Evolutionary conservation across 106 monocot species (phyloP), one percentile per base, ranked within the genome.

Genomic region (Ottelia alismoides): DNA sequence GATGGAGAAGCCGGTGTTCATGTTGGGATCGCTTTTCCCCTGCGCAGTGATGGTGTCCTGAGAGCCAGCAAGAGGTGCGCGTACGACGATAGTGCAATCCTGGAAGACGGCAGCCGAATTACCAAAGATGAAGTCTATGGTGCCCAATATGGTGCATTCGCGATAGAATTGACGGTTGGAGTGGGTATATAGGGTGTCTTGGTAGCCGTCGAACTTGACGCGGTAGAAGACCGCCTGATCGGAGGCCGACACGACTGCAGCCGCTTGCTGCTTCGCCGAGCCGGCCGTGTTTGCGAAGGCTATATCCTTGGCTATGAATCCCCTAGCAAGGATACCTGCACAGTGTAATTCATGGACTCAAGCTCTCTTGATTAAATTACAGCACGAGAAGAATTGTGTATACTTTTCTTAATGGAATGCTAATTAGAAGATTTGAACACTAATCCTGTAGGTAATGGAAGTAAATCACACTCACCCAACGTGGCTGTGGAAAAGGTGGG

Each of bases 101-200:
- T 84, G 84, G 62, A 84, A 45, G 52, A 76, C 31, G 22, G 61
- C 60, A 18, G 53, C 28, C 17, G 75, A 67, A 61, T 83, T 58
- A 57, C 83, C 83, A 57, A 83, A 83, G 63, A 84, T 70, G 72
- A 84, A 84, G 66, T 84, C 84, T 53, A 84, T 65, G 48, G 84
- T 84, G 48, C 84, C 84, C 17, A 70, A 31, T 65, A 84, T 62
- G 55, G 62, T 27, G 27, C 53, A 53, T 2, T 53, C 53, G 17
- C 53, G 53, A 27, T 53, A 53, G 53, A 53, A 53, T 31, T 84
- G 84, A 14, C 79, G 72, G 20, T 63, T 49, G 24, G 68, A 56
- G 59, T 71, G 74, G 11, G 72, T 56, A 70, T 79, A 84, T 2
- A 84, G 79, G 21, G 84, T 84, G 75, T 84, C 84, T 25, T 84